Conservation (phyloP, 2,329 filamentous ascomycete species). For the Neocucurbitaria cava region DNA sequence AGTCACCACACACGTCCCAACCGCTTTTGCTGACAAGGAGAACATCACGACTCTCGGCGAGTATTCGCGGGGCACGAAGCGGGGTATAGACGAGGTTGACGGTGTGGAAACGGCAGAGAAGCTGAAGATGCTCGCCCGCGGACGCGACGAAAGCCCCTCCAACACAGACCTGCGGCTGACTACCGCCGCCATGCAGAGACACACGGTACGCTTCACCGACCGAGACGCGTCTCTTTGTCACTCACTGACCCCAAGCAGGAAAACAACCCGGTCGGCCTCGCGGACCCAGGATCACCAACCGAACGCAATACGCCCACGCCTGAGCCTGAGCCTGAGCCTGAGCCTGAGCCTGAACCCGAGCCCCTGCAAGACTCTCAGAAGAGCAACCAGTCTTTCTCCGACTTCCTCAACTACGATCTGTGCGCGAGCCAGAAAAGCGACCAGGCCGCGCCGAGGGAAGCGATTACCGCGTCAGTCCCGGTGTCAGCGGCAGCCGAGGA, state of each 20-base stretch:
- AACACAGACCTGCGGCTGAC: conserved; percentile 28
- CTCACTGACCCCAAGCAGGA: conserved; percentile 34
- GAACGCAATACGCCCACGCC: conserved; percentile 43
- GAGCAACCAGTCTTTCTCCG: conserved; percentile 55
- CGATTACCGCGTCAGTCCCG: conserved; percentile 5
- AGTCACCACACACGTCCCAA: conserved; percentile 31
- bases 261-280: conserved; percentile 34
- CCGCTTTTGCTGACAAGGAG: conserved; percentile 35
- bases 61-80: conserved; percentile 39
- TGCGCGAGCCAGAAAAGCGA: conserved; percentile 50
- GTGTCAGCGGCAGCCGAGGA: conserved; percentile 11
- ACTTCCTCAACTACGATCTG: conserved; percentile 56
- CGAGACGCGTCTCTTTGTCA: conserved; percentile 21
- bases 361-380: conserved; percentile 34
- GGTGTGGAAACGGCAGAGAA: conserved; percentile 34
- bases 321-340: conserved; percentile 15
- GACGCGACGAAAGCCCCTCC: conserved; percentile 22
- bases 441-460: conserved; percentile 12
- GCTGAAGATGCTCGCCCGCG: conserved; percentile 35
- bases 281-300: conserved; percentile 42
- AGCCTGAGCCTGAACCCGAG: too few relatives aligned
- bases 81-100: conserved; percentile 47
- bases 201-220: conserved; percentile 30
- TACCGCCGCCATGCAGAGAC: conserved; percentile 30
- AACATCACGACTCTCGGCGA: conserved; percentile 28